Conservation (phyloP, 2,329 filamentous ascomycete genomes). For the Westerdykella ornata region DNA sequence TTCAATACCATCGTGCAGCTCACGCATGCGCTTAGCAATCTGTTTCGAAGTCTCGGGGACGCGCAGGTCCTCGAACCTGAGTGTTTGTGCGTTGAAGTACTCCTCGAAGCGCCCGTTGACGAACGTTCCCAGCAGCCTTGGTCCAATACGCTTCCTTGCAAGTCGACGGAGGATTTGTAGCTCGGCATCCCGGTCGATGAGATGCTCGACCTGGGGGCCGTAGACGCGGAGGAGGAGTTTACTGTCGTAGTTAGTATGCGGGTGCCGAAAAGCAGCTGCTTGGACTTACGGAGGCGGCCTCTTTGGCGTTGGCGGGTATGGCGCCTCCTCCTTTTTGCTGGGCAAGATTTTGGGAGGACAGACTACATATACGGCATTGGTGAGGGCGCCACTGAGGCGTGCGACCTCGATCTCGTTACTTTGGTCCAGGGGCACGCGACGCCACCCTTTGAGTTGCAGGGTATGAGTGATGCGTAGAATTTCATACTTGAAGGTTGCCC, state of each 20-base stretch:
- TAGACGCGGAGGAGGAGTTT: constrained; percentile 89
- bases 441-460: constrained; percentile 83
- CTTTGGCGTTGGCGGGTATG: constrained; percentile 34
- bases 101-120: constrained; percentile 93
- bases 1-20: constrained; percentile 90
- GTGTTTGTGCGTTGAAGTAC: constrained; percentile 76
- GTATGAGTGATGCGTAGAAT: constrained; percentile 87
- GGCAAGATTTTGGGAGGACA: constrained; percentile 64
- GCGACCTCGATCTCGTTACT: constrained; percentile 64
- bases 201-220: constrained; percentile 86
- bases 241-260: constrained; percentile 26
- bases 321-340: constrained; percentile 32
- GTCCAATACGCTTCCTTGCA: constrained; percentile 87
- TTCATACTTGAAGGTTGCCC: constrained; percentile 85
- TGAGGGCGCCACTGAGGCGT: constrained; percentile 81
- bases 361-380: constrained; percentile 94
- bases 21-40: constrained; percentile 95
- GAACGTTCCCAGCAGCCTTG: constrained; percentile 84
- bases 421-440: constrained; percentile 66
- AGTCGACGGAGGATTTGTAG: constrained; percentile 78
- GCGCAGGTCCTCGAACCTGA: constrained; percentile 70
- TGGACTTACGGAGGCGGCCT: constrained; percentile 49
- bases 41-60: constrained; percentile 78
- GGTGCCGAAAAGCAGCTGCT: not conserved
- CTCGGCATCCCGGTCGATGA: constrained; percentile 90